phyloP scores from a whole-genome alignment of 1,284 basidiomycete genomes.

The Moesziomyces globuligerus region DNA sequence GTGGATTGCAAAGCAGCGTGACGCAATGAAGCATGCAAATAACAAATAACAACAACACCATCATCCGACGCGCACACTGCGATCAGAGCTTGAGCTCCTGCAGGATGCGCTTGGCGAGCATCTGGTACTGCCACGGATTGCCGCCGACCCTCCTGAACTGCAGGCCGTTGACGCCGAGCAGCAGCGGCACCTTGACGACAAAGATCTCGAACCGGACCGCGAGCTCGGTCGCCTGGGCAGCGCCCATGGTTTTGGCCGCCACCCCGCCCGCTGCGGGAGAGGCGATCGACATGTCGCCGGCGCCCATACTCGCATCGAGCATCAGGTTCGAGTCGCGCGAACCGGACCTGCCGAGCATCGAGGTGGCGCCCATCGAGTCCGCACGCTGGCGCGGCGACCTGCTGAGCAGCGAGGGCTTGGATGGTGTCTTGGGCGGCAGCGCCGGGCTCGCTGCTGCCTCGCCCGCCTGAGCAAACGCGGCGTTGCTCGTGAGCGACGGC shows the following conservation, averaged over 20 bases:
- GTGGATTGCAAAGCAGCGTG: too few species aligned
- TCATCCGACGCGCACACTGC: too few species aligned
- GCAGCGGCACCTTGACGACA: constrained; percentile 74
- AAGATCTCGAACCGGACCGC: constrained; percentile 65
- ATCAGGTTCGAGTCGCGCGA: constrained; percentile 38
- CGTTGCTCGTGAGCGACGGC: constrained; percentile 24
- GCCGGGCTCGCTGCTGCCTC: constrained; percentile 16
- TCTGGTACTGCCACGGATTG: constrained; percentile 93
- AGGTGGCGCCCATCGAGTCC: constrained; percentile 49
- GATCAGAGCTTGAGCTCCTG: constrained; percentile 82
- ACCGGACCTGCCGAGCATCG: constrained; percentile 18
- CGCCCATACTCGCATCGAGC: constrained; percentile 16
- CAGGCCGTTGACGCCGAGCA: constrained; percentile 88
- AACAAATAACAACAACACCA: background rate
- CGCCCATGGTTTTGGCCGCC: constrained; percentile 40
- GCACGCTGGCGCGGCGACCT: constrained; percentile 36
- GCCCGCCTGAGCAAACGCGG: constrained; percentile 12
- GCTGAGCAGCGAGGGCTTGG: constrained; percentile 25
- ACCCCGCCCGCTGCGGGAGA: constrained; percentile 11
- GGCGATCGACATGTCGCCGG: constrained; percentile 1
- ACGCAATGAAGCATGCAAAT: background rate
- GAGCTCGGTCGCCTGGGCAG: constrained; percentile 47
- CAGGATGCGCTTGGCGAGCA: constrained; percentile 91
- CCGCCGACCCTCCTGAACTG: constrained; percentile 92
- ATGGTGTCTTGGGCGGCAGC: constrained; percentile 33